Conservation (phyloP, 192 early-diverging fungal genomes). For the Entrophospora sp. region DNA sequence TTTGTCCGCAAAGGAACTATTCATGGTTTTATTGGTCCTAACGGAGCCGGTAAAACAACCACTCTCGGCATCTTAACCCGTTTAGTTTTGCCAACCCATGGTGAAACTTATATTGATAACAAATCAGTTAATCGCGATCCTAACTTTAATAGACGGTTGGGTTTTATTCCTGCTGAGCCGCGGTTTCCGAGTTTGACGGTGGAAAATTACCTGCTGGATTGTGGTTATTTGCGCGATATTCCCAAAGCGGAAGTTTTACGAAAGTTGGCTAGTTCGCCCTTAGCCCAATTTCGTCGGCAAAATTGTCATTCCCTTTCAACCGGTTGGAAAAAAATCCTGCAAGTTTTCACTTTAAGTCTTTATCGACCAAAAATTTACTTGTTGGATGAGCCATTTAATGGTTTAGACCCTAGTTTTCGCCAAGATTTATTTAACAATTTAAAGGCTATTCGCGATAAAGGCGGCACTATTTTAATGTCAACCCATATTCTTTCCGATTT, state of each 20-base stretch:
- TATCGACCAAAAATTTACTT: conserved; percentile 4
- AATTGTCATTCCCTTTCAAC: conserved; percentile 10
- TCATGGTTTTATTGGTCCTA: conserved; percentile 47
- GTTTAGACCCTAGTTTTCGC: conserved; percentile 3
- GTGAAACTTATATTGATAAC: conserved; percentile 8
- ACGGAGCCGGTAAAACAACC: conserved; percentile 54
- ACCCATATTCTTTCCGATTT: conserved; percentile 1
- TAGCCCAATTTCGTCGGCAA: conserved; percentile 4
- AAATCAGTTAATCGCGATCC: conserved; percentile 3
- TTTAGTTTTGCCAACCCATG: conserved; percentile 26
- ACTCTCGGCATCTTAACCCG: conserved; percentile 33
- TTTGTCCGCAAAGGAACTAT: conserved; percentile 20
- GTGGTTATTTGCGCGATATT: conserved; percentile 3
- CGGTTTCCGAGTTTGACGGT: neutral
- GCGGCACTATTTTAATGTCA: conserved; percentile 6
- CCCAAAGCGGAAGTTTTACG: neutral
- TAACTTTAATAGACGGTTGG: neutral
- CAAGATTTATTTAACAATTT: conserved; percentile 3
- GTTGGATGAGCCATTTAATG: conserved; percentile 3
- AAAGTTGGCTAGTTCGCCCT: neutral
- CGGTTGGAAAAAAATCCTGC: conserved; percentile 8
- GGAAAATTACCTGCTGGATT: neutral
- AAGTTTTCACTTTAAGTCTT: conserved; percentile 9
- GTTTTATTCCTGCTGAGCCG: conserved; percentile 7
- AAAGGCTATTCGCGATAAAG: neutral